Base-by-base conservation (phyloP, 2,329 filamentous ascomycete species). In the Beauveria asiatica region DNA sequence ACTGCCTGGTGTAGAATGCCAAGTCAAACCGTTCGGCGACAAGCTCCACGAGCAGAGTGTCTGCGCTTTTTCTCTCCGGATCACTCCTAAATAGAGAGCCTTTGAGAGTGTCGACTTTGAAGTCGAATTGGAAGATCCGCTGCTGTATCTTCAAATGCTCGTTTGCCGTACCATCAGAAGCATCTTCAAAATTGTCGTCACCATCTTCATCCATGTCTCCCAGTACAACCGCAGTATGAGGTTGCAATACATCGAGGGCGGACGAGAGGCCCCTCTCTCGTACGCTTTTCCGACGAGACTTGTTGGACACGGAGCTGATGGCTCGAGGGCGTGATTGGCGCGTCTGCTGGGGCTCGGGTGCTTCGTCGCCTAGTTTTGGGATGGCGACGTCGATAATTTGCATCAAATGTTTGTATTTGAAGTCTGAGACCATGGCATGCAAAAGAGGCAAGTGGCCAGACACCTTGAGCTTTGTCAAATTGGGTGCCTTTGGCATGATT, bases 371-470 rank as follows among this genome's bases (percentile, higher is more conserved):
- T 27, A 97, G 87, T 63, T 89, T 92, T 1, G 94, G 95, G 62
- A 99, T 90, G 0, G 94, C 92, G 60, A 96, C 92, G 62, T 99
- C 93, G 63, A 99, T 93, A 48, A 99, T 80, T 67, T 86, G 92
- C 94, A 99, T 99, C 62, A 99, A 73, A 50, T 85, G 92, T 76
- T 97, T 99, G 78, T 99, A 99, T 72, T 99, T 99, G 42, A 86
- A 86, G 68, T 99, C 95, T 0, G 94, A 97, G 42, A 95, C 87
- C 0, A 89, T 90, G 11, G 90, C 94, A 71, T 97, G 93, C 1
- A 99, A 80, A 57, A 97, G 86, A 0, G 95, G 94, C 57, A 99
- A 79, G 67, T 95, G 91, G 2, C 94, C 94, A 1, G 92, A 95
- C 39, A 99, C 85, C 62, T 90, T 88, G 66, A 97, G 87, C 68